These are phyloP conservation scores for Stachybotrys elegans DNA, from an alignment of 2,329 filamentous ascomycete genomes.

Conservation along the genomic window DNA sequence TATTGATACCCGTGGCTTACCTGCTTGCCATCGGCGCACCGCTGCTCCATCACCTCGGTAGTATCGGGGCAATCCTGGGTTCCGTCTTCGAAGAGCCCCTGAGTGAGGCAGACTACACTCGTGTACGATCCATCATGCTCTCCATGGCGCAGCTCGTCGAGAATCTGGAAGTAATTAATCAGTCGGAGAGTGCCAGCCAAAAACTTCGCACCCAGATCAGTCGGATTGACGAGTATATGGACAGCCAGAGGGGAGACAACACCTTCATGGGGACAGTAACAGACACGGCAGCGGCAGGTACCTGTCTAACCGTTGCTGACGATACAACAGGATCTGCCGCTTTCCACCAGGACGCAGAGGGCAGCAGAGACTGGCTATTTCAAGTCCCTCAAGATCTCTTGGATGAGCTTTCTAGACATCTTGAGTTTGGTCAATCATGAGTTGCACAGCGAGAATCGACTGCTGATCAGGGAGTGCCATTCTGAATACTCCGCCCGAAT, in stretches of 20 bases:
- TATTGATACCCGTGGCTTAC: constrained; percentile 13
- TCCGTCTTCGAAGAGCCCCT: constrained; percentile 26
- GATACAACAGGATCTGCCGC: neutral
- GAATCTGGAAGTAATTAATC: constrained; percentile 17
- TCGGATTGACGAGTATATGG: constrained; percentile 19
- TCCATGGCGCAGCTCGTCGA: constrained; percentile 25
- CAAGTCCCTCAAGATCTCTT: constrained; percentile 50
- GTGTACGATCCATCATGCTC: constrained; percentile 21
- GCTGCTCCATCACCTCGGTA: constrained; percentile 25
- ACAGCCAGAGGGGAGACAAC: constrained; percentile 8
- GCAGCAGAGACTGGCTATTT: constrained; percentile 7
- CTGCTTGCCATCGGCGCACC: constrained; percentile 24
- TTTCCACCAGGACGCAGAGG: constrained; percentile 2
- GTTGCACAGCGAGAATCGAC: neutral
- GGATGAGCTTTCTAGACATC: constrained; percentile 12
- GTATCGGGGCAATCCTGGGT: constrained; percentile 27
- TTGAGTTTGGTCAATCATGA: constrained; percentile 8
- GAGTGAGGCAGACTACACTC: constrained; percentile 19
- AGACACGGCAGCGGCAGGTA: constrained; percentile 60
- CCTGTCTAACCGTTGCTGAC: neutral
- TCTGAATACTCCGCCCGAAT: neutral
- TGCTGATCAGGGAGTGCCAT: neutral
- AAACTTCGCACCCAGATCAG: constrained; percentile 15
- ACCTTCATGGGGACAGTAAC: constrained; percentile 51
- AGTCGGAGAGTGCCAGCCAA: constrained; percentile 14